phyloP scores from a whole-genome alignment of 495 filamentous ascomycete species.

The Trichoderma gamsii region DNA sequence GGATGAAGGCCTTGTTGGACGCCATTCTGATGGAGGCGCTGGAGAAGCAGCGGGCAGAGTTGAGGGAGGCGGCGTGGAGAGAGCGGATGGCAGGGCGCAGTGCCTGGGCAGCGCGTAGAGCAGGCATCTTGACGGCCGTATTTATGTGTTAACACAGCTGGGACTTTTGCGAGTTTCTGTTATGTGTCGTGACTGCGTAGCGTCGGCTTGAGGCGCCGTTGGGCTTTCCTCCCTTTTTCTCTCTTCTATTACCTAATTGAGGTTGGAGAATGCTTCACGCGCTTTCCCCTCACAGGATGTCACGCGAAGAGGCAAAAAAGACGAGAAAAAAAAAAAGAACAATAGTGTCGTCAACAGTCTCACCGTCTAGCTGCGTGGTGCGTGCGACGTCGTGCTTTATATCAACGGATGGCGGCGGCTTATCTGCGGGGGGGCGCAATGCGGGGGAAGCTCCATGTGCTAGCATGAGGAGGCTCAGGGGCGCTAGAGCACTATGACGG shows the following conservation, averaged over 20 bases:
- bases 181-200: neutral
- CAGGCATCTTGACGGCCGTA: neutral
- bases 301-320: neutral
- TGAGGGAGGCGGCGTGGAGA: constrained; percentile 13
- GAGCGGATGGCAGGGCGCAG: constrained; percentile 3
- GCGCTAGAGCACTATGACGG: too few species aligned
- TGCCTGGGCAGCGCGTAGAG: constrained; percentile 7
- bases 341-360: neutral
- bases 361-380: neutral
- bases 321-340: neutral
- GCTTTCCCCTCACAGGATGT: neutral
- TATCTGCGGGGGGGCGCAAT: constrained; percentile 1
- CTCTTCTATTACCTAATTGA: neutral
- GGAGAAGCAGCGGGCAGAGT: constrained; percentile 28
- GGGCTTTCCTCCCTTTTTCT: neutral
- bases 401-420: constrained; percentile 9
- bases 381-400: neutral
- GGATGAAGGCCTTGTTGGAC: constrained; percentile 47
- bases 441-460: neutral
- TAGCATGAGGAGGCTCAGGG: too few species aligned
- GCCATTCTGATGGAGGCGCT: constrained; percentile 32
- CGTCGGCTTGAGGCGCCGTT: neutral
- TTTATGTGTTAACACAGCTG: neutral
- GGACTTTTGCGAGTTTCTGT: neutral
- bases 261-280: neutral